A percentile compares a stretch with the other conserved stretches of the same genome.
Evolutionary conservation across 257 asterid genomes (phyloP).

Genomic region (Solanum sparsipilum): DNA sequence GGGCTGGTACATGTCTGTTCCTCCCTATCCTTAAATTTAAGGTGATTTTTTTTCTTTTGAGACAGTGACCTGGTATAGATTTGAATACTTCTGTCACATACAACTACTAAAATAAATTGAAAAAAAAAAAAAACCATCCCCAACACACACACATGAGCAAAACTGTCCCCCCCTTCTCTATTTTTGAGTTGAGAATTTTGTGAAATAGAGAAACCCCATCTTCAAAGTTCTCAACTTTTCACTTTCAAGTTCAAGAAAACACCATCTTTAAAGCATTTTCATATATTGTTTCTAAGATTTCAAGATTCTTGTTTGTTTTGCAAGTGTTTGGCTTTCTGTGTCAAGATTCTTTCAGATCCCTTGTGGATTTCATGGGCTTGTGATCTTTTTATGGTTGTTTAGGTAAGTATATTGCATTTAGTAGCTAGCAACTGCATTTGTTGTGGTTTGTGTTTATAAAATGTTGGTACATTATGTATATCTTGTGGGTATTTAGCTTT

Average conservation of each 20-base stretch:
- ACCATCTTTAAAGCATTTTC: not conserved
- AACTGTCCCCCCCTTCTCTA: not conserved
- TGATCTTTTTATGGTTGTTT: slow-evolving; percentile 14
- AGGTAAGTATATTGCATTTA: slow-evolving; percentile 13
- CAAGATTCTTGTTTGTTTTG: not conserved
- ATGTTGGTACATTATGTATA: not conserved
- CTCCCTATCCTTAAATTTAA: not conserved
- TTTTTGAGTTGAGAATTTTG: not conserved
- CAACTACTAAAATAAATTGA: not conserved
- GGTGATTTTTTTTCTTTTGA: not conserved
- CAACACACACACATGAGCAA: not conserved
- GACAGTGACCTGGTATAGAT: slow-evolving; percentile 15
- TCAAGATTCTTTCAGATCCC: slow-evolving; percentile 25
- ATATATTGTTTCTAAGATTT: not conserved
- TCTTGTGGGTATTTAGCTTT: not conserved
- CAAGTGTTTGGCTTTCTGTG: not conserved
- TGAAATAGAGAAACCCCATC: not conserved
- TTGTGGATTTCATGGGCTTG: slow-evolving; percentile 17
- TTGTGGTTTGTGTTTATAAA: not conserved
- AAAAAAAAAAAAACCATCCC: not conserved
- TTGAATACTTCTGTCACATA: slow-evolving; percentile 14
- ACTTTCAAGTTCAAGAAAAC: not conserved
- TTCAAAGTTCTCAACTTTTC: not conserved
- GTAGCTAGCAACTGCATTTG: not conserved
- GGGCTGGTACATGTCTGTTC: not conserved